phyloP scores from a whole-genome alignment of 352 stramenopile species.

The Phytophthora melonis region DNA sequence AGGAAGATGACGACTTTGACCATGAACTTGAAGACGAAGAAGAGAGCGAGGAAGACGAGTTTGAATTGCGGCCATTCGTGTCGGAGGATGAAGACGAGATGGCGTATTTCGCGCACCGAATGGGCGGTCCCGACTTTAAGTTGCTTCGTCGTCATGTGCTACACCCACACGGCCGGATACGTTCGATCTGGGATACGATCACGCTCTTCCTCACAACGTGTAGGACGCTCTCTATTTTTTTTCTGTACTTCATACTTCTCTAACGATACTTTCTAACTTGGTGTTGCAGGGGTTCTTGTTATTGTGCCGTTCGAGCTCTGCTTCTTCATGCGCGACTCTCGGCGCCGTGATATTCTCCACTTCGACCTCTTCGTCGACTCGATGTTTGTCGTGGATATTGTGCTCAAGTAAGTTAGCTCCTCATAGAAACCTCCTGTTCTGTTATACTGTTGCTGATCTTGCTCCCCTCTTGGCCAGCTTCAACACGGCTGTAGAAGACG shows the following conservation, averaged over 20 bases:
- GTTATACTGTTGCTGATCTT: not conserved
- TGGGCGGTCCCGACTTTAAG: slow-evolving; percentile 60
- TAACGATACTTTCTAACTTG: not conserved
- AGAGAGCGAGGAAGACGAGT: slow-evolving; percentile 13
- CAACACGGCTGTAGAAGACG: slow-evolving; percentile 74
- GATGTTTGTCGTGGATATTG: slow-evolving; percentile 77
- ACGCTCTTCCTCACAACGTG: slow-evolving; percentile 69
- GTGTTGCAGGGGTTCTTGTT: slow-evolving; percentile 60
- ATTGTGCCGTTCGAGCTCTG: slow-evolving; percentile 78
- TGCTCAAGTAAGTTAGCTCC: slow-evolving; percentile 61
- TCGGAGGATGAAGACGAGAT: slow-evolving; percentile 72
- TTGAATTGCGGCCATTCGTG: slow-evolving; percentile 22
- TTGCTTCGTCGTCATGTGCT: slow-evolving; percentile 54
- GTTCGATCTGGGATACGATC: slow-evolving; percentile 69
- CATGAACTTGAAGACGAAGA: slow-evolving; percentile 26
- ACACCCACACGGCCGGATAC: slow-evolving; percentile 68
- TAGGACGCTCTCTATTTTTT: slow-evolving; percentile 26
- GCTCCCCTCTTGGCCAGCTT: slow-evolving; percentile 49
- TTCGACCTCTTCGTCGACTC: slow-evolving; percentile 73
- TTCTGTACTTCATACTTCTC: not conserved
- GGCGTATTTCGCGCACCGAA: slow-evolving; percentile 67
- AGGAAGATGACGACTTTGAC: slow-evolving; percentile 26
- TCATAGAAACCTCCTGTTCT: not conserved
- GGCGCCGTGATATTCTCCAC: slow-evolving; percentile 51
- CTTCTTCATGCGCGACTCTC: slow-evolving; percentile 46